These are phyloP conservation scores for Phytopythium chamaehyphon DNA, from an alignment of 352 stramenopile species.

Conservation along the genomic window DNA sequence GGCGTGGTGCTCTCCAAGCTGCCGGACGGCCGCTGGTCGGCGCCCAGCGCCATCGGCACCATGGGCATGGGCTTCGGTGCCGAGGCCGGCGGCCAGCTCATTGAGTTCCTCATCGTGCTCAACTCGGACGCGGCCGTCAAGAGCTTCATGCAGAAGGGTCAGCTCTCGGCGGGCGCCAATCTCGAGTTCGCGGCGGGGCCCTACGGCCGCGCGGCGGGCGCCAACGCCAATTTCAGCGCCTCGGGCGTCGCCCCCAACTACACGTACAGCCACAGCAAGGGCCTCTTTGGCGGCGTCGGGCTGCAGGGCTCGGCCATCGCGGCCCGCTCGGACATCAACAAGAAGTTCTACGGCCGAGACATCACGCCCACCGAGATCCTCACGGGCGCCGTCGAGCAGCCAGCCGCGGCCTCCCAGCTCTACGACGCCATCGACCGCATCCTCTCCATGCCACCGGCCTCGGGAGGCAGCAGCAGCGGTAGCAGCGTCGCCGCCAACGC, in stretches of 20 bases:
- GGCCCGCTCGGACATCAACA: slow-evolving; percentile 75
- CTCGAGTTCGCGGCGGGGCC: slow-evolving; percentile 78
- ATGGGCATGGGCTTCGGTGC: slow-evolving; percentile 85
- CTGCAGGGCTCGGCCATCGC: slow-evolving; percentile 82
- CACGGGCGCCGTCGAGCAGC: slow-evolving; percentile 77
- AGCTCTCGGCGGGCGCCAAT: slow-evolving; percentile 79
- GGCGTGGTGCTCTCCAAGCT: slow-evolving; percentile 94
- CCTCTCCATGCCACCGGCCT: slow-evolving; percentile 66
- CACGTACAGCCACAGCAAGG: slow-evolving; percentile 87
- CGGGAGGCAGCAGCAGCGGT: slow-evolving; percentile 13
- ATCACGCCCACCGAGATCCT: slow-evolving; percentile 84
- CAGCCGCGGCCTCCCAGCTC: slow-evolving; percentile 69
- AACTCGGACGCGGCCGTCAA: slow-evolving; percentile 93
- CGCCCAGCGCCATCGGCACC: slow-evolving; percentile 92
- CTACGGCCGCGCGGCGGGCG: slow-evolving; percentile 72
- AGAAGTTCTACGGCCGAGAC: slow-evolving; percentile 87
- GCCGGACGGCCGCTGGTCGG: slow-evolving; percentile 93
- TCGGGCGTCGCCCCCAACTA: slow-evolving; percentile 82
- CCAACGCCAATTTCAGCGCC: slow-evolving; percentile 72
- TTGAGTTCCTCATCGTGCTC: slow-evolving; percentile 90
- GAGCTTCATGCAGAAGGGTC: slow-evolving; percentile 82
- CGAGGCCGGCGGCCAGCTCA: slow-evolving; percentile 75
- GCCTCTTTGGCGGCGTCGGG: slow-evolving; percentile 76
- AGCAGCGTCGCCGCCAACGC: no score
- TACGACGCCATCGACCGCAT: slow-evolving; percentile 82